These are phyloP conservation scores for Monosporozyma servazzii DNA, from an alignment of 805 yeast genomes.

Conservation along the genomic window DNA sequence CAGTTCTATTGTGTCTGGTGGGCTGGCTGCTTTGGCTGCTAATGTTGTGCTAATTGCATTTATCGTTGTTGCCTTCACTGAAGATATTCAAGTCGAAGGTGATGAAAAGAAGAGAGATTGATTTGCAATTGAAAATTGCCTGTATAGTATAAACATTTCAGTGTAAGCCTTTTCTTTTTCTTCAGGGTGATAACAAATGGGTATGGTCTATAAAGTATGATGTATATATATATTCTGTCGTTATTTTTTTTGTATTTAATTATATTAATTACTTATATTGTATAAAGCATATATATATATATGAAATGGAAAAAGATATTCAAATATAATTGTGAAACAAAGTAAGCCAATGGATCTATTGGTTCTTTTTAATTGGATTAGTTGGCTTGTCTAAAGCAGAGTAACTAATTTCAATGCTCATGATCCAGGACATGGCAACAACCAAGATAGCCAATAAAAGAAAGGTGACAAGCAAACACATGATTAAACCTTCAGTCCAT, in stretches of 20 bases:
- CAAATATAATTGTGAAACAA: not conserved
- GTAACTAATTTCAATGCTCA: constrained; percentile 66
- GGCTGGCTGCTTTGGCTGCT: constrained; percentile 69
- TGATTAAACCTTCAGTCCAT: constrained; percentile 56
- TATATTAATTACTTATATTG: not conserved
- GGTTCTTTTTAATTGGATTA: constrained; percentile 27
- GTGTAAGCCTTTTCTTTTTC: not conserved
- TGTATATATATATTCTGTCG: not conserved
- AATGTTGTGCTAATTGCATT: constrained; percentile 67
- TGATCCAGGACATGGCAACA: constrained; percentile 63
- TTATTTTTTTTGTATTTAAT: not conserved
- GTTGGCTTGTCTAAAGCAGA: constrained; percentile 61
- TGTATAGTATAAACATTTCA: not conserved
- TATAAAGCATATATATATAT: not conserved
- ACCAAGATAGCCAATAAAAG: constrained; percentile 48
- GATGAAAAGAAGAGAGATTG: constrained; percentile 34
- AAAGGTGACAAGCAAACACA: constrained; percentile 58
- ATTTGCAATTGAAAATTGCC: constrained; percentile 4
- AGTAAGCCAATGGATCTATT: constrained; percentile 1
- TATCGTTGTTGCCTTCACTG: constrained; percentile 65
- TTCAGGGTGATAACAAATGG: not conserved
- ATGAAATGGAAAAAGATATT: not conserved
- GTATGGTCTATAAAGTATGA: not conserved
- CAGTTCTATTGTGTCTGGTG: constrained; percentile 64
- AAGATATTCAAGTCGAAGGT: constrained; percentile 37